Base-by-base conservation (phyloP, 441 rosid genomes). In the Euphorbia schlechtendalii region DNA sequence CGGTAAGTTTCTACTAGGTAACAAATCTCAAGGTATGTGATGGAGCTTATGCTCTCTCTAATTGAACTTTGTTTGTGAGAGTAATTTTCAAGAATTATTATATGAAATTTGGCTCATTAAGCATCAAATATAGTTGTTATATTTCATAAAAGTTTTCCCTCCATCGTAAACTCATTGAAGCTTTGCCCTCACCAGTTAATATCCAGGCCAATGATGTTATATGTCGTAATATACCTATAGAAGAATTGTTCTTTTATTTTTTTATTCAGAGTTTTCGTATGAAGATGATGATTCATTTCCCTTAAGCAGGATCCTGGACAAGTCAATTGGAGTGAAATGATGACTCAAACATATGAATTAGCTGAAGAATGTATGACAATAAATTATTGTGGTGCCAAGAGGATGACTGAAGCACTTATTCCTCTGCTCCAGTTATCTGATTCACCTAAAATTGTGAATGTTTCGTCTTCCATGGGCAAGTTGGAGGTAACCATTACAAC, bases 361-460 rank as follows among this genome's bases (percentile, higher is more conserved):
- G 73, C 74, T 27, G 73, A 76, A 59, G 68, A 74, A 51, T 78
- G 86, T 59, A 34, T 78, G 18, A 34, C 61, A 14, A 76, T 61
- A 55, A 82, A 78, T 67, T 78, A 80, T 36, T 64, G 76, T 48
- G 81, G 84, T 8, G 55, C 75, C 58, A 80, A 78, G 63, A 73
- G 43, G 53, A 69, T 65, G 73, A 65, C 40, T 15, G 73, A 78
- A 40, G 58, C 67, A 15, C 64, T 78, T 11, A 21, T 67, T 54
- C 74, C 75, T 41, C 63, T 69, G 25, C 81, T 78, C 40, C 72
- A 76, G 12, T 57, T 68, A 21, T 71, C 82, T 8, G 73, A 72
- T 72, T 76, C 74, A 1, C 79, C 84, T 13, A 73, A 63, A 8
- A 69, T 81, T 11, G 78, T 81, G 13, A 74, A 81, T 56, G 77